Percentiles rank a stretch among this genome's conserved stretches.
phyloP scores from a whole-genome alignment of 768 basidiomycete genomes.

The Boletales sp. region DNA sequence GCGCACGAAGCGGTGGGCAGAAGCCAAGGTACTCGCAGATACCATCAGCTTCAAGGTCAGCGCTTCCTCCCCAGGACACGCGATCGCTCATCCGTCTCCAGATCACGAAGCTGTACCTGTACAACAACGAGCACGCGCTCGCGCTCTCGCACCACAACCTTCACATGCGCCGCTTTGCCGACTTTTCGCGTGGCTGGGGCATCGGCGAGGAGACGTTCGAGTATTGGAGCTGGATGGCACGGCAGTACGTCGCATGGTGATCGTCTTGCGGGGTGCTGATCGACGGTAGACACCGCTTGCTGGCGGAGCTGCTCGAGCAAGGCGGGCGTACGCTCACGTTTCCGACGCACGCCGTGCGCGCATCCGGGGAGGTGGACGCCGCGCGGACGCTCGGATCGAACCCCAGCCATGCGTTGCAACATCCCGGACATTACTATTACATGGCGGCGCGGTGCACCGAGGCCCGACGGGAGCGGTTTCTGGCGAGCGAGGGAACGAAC shows the following conservation, averaged over 20 bases:
- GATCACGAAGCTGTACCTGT: slow-evolving; percentile 89
- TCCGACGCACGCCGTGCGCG: slow-evolving; percentile 46
- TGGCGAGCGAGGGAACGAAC: slow-evolving; percentile 44
- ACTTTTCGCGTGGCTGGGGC: slow-evolving; percentile 88
- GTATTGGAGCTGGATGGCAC: slow-evolving; percentile 94
- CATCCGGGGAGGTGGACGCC: slow-evolving; percentile 49
- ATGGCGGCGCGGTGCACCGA: slow-evolving; percentile 86
- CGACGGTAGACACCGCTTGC: slow-evolving; percentile 67
- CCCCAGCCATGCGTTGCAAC: slow-evolving; percentile 80
- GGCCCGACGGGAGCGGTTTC: slow-evolving; percentile 63
- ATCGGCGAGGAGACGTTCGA: slow-evolving; percentile 97
- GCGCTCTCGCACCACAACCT: slow-evolving; percentile 80
- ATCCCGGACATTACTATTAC: slow-evolving; percentile 86
- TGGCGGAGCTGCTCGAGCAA: slow-evolving; percentile 88
- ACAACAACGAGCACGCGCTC: slow-evolving; percentile 80
- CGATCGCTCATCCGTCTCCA: slow-evolving; percentile 25
- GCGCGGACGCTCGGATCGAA: slow-evolving; percentile 67
- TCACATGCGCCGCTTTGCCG: slow-evolving; percentile 82
- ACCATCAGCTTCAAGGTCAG: slow-evolving; percentile 85
- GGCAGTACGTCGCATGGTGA: slow-evolving; percentile 59
- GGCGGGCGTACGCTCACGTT: slow-evolving; percentile 63
- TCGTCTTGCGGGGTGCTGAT: not conserved
- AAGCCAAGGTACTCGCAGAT: slow-evolving; percentile 95
- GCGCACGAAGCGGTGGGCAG: slow-evolving; percentile 96
- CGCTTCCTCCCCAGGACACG: not conserved